Base-by-base conservation (phyloP, 192 early-diverging fungal genomes). In the Backusella tuberculispora region DNA sequence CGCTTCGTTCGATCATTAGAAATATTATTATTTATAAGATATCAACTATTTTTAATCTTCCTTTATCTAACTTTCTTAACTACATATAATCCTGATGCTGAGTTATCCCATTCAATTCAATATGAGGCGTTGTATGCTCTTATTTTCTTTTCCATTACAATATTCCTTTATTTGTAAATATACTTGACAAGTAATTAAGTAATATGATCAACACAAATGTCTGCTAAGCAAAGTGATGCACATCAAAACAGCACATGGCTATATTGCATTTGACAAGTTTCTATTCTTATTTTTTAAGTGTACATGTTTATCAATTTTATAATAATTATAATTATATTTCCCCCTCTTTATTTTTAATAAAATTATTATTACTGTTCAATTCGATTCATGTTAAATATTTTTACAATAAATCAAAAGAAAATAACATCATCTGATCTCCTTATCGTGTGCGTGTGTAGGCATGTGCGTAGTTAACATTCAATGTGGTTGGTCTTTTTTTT, bases 181-280 rank as follows among this genome's bases (percentile, higher is more conserved):
- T 60, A 1, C 19, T 60, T 60, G 53, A 26, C 53, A 60, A 60
- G 53, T 60, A 60, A 60, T 60, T 24, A 60, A 60, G 53, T 60
- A 60, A 60, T 60, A 60, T 60, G 53, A 60, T 60, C 53, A 60
- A 12, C 21, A 60, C 26, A n/a, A 60, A 26, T 19, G 26, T 34
- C 21, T 60, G 53, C 53, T 60, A 24, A 60, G 53, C 53, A 26
- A 13, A 60, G 29, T 60, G 53, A 26, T 60, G 53, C 9, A 60
- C 53, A 60, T 60, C 53, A 60, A 60, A 60, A 34, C 29, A 26
- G 21, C 53, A 26, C 53, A 60, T 60, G 53, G 53, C 5, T 21
- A 24, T 8, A 9, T 60, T 60, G 24, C 26, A 19, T 53, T 60
- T 60, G 53, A 60, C 53, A 60, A 60, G 21, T 60, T 60, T 60